Conservation (phyloP, 331 rosid species). For the Phaseolus coccineus region DNA sequence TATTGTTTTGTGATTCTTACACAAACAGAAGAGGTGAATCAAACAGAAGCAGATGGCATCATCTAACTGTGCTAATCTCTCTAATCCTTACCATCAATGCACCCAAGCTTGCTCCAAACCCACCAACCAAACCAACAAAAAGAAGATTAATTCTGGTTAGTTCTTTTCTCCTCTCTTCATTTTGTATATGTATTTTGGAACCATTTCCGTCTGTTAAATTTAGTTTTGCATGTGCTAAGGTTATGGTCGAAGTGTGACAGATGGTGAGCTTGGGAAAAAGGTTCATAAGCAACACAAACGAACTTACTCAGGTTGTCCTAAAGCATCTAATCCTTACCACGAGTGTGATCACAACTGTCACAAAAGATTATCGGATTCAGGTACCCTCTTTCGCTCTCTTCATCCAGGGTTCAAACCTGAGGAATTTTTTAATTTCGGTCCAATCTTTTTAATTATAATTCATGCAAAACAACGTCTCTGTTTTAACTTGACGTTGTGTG, state of each 20-base stretch:
- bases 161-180: neutral
- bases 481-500: neutral
- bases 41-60: slow-evolving; percentile 57
- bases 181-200: neutral
- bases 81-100: slow-evolving; percentile 92
- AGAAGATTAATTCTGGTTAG: slow-evolving; percentile 59
- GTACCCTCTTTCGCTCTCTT: neutral
- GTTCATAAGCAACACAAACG: slow-evolving; percentile 36
- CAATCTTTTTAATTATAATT: neutral
- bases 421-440: neutral
- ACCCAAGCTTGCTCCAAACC: slow-evolving; percentile 66
- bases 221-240: slow-evolving; percentile 13
- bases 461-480: neutral
- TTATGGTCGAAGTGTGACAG: slow-evolving; percentile 47
- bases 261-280: slow-evolving; percentile 49
- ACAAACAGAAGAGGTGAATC: neutral
- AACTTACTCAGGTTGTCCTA: slow-evolving; percentile 45
- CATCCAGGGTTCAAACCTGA: neutral
- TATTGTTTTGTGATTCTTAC: too few species aligned
- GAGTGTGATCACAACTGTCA: slow-evolving; percentile 51
- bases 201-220: too few species aligned
- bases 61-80: slow-evolving; percentile 56
- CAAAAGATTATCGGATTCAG: slow-evolving; percentile 48
- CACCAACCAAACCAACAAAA: slow-evolving; percentile 43
- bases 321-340: slow-evolving; percentile 71